Conservation (phyloP, 768 basidiomycete species). For the Tulasnella sp. region DNA sequence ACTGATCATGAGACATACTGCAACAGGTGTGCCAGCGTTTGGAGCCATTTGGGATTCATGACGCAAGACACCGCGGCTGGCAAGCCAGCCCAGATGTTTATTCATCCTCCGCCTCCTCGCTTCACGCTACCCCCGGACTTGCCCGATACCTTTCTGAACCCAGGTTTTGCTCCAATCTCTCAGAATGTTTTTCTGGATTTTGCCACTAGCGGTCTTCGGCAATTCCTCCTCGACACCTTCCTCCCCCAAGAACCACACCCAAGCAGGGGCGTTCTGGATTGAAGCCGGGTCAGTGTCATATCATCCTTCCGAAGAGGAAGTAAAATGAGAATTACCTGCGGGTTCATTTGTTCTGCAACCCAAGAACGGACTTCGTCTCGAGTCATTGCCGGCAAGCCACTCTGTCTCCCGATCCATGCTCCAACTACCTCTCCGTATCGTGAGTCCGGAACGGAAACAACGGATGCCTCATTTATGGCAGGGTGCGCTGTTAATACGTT, state of each 20-base stretch:
- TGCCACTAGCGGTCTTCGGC: slow-evolving; percentile 84
- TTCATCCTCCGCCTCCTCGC: background rate
- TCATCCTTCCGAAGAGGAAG: background rate
- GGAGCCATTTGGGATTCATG: slow-evolving; percentile 26
- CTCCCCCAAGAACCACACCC: slow-evolving; percentile 80
- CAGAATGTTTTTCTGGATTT: slow-evolving; percentile 77
- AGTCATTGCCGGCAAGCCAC: slow-evolving; percentile 36
- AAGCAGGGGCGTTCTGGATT: slow-evolving; percentile 67
- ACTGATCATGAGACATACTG: background rate
- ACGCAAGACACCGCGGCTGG: background rate
- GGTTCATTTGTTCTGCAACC: slow-evolving; percentile 65
- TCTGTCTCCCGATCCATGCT: slow-evolving; percentile 63
- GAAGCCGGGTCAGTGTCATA: background rate
- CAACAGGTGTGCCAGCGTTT: slow-evolving; percentile 24
- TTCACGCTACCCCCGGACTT: background rate
- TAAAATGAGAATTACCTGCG: slow-evolving; percentile 52
- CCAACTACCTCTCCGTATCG: slow-evolving; percentile 77
- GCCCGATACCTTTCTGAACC: slow-evolving; percentile 26
- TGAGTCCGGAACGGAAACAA: slow-evolving; percentile 62
- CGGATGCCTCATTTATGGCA: slow-evolving; percentile 66
- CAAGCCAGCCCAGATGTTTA: background rate
- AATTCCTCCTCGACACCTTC: slow-evolving; percentile 55
- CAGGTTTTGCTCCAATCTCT: slow-evolving; percentile 49
- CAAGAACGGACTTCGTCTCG: slow-evolving; percentile 51
- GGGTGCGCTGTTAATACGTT: slow-evolving; percentile 58